Conservation (phyloP, 2,329 filamentous ascomycete species). For the Aspergillus tamarii region DNA sequence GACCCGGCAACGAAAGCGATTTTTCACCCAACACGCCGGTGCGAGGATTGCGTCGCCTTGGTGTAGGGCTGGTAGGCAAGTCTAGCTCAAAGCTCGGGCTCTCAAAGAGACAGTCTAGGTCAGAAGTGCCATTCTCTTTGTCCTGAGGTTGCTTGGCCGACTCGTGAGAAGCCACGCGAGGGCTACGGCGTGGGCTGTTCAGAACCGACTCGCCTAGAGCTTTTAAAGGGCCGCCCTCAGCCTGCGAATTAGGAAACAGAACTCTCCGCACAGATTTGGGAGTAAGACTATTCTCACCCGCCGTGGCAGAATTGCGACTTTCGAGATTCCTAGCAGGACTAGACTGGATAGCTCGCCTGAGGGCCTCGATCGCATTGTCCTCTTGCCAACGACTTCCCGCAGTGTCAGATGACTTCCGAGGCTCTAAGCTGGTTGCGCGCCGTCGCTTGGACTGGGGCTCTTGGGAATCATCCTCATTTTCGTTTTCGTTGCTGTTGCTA, state of each 20-base stretch:
- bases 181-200: slow-evolving; percentile 55
- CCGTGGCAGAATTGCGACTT: slow-evolving; percentile 38
- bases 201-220: slow-evolving; percentile 38
- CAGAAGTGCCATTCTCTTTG: slow-evolving; percentile 61
- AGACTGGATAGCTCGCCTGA: slow-evolving; percentile 62
- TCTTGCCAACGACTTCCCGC: slow-evolving; percentile 40
- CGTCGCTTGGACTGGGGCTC: slow-evolving; percentile 43
- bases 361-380: slow-evolving; percentile 47
- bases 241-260: slow-evolving; percentile 46
- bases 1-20: slow-evolving; percentile 41
- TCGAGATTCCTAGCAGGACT: slow-evolving; percentile 60
- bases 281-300: slow-evolving; percentile 57
- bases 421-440: slow-evolving; percentile 54
- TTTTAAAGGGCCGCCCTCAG: slow-evolving; percentile 39
- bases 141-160: slow-evolving; percentile 50
- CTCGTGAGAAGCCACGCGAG: slow-evolving; percentile 39
- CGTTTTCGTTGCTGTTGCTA: slow-evolving; percentile 29
- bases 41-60: slow-evolving; percentile 58
- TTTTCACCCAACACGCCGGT: slow-evolving; percentile 40
- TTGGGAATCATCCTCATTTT: slow-evolving; percentile 33
- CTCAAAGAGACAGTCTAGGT: slow-evolving; percentile 69
- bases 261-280: slow-evolving; percentile 56
- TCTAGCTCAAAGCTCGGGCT: slow-evolving; percentile 56
- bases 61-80: slow-evolving; percentile 57
- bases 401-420: slow-evolving; percentile 39